phyloP scores from a whole-genome alignment of 1,139 yeast genomes.

The Spathaspora sp. region DNA sequence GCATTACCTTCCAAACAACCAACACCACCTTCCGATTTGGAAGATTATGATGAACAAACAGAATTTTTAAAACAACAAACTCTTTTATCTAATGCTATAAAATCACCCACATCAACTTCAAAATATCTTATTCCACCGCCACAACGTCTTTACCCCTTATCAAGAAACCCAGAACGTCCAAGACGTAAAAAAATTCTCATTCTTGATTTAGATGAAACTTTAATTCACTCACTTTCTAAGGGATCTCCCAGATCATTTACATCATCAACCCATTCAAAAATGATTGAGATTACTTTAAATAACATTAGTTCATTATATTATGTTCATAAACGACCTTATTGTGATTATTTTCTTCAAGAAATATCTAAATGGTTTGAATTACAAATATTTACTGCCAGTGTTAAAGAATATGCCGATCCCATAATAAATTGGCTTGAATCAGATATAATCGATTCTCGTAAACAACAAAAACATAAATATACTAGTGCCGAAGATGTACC shows the following conservation, averaged over 20 bases:
- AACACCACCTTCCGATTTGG: constrained; percentile 3
- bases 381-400: constrained; percentile 91
- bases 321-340: constrained; percentile 89
- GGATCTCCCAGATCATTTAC: constrained; percentile 52
- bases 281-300: constrained; percentile 81
- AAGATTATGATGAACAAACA: constrained; percentile 33
- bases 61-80: constrained; percentile 43
- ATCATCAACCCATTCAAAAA: constrained; percentile 59
- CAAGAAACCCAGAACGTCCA: constrained; percentile 39
- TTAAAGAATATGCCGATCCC: constrained; percentile 95
- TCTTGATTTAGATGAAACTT: constrained; percentile 88
- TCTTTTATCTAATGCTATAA: constrained; percentile 45
- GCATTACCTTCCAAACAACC: constrained; percentile 3
- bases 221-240: constrained; percentile 85
- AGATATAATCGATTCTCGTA: constrained; percentile 26
- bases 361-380: constrained; percentile 87
- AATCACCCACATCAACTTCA: constrained; percentile 57
- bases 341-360: constrained; percentile 77
- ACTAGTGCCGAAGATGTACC: constrained; percentile 1
- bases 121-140: constrained; percentile 51
- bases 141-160: constrained; percentile 43
- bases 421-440: constrained; percentile 81
- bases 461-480: constrained; percentile 8
- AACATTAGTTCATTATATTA: constrained; percentile 76
- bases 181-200: constrained; percentile 65